phyloP scores from a whole-genome alignment of 345 rosid species.

The Schrenkiella parvula region DNA sequence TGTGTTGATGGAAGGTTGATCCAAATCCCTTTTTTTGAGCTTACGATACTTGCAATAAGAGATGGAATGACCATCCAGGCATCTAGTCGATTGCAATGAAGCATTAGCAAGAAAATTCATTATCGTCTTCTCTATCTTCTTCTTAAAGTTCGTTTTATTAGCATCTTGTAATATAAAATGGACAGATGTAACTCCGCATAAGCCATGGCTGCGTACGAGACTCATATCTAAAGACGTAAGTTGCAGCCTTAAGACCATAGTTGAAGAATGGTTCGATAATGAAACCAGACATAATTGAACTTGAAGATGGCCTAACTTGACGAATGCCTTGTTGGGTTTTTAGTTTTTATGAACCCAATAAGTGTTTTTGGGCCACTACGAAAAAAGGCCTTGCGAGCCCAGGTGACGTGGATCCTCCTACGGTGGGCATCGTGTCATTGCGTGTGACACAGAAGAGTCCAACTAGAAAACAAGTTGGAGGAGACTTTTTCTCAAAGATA shows the following conservation, averaged over 20 bases:
- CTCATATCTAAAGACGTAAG: no score
- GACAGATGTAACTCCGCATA: no score
- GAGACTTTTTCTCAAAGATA: background rate
- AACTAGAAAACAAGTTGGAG: background rate
- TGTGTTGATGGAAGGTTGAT: background rate
- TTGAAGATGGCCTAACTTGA: no score
- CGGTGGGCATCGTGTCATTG: constrained; percentile 2
- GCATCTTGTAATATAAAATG: no score
- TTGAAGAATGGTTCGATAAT: no score
- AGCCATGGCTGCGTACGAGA: no score
- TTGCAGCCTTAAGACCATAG: no score
- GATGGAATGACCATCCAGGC: background rate
- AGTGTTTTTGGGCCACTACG: background rate
- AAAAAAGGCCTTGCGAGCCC: background rate
- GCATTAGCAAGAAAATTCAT: background rate
- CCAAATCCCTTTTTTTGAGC: background rate
- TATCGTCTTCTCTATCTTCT: background rate
- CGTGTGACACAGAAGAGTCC: background rate
- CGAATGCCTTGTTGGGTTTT: background rate
- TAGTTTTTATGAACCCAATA: background rate
- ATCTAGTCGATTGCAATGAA: background rate
- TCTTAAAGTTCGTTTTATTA: no score
- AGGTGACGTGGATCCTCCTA: background rate
- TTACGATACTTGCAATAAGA: background rate
- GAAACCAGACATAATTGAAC: no score